Conservation (phyloP, 1,139 yeast genomes). For the Geotrichum australiense region DNA sequence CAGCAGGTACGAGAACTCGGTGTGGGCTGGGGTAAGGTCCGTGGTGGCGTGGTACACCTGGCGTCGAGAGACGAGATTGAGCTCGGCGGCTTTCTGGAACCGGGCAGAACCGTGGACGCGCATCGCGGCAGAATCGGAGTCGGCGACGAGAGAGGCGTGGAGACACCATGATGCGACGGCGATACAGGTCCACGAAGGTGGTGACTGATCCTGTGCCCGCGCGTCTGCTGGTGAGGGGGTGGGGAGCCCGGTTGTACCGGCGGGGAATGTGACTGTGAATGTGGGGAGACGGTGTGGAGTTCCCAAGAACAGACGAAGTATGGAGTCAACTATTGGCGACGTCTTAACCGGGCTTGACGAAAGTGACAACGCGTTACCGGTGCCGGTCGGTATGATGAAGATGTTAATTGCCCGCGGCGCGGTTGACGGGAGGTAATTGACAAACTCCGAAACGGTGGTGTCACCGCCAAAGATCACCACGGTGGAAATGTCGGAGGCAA, state of each 20-base stretch:
- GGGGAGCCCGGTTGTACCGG: slow-evolving; percentile 32
- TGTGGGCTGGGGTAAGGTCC: slow-evolving; percentile 37
- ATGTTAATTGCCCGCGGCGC: slow-evolving; percentile 29
- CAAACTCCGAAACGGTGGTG: slow-evolving; percentile 71
- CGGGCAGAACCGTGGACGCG: slow-evolving; percentile 58
- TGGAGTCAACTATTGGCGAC: slow-evolving; percentile 28
- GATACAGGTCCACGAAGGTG: slow-evolving; percentile 25
- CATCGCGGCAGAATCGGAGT: slow-evolving; percentile 62
- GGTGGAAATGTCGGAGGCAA: slow-evolving; percentile 32
- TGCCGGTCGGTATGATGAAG: slow-evolving; percentile 66
- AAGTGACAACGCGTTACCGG: slow-evolving; percentile 71
- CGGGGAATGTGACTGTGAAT: slow-evolving; percentile 51
- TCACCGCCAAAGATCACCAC: slow-evolving; percentile 75
- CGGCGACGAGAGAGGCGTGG: slow-evolving; percentile 80
- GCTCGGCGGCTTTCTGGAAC: slow-evolving; percentile 60
- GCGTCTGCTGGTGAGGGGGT: slow-evolving; percentile 10
- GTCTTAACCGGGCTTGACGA: slow-evolving; percentile 38
- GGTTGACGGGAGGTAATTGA: slow-evolving; percentile 41
- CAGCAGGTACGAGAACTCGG: slow-evolving; percentile 55
- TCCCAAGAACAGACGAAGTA: slow-evolving; percentile 39
- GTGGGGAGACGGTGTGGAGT: slow-evolving; percentile 42
- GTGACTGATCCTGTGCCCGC: too few relatives aligned
- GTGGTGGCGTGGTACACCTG: slow-evolving; percentile 47
- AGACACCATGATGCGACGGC: slow-evolving; percentile 81
- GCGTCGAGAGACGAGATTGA: slow-evolving; percentile 41